Evolutionary conservation across 2,329 filamentous ascomycete genomes (phyloP).

Genomic region (Penicillium polonicum): DNA sequence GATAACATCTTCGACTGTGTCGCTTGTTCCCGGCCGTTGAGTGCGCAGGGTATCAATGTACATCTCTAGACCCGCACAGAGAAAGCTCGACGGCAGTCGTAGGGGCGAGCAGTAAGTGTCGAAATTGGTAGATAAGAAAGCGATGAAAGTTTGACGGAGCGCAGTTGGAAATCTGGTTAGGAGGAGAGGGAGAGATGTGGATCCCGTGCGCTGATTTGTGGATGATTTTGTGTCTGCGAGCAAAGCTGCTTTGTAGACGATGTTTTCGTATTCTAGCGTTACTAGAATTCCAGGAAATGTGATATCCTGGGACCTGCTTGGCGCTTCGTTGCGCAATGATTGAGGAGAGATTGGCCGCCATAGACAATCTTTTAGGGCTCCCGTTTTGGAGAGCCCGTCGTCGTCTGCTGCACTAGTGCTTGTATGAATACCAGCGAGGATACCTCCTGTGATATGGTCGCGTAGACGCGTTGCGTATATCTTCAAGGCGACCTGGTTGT

Average conservation of each 20-base stretch:
- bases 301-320: conserved; percentile 27
- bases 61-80: conserved; percentile 46
- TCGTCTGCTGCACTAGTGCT: conserved; percentile 32
- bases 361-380: conserved; percentile 48
- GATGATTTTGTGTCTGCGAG: conserved; percentile 38
- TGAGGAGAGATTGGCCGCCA: conserved; percentile 44
- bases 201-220: conserved; percentile 29
- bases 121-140: conserved; percentile 52
- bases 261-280: conserved; percentile 51
- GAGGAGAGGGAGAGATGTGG: conserved; percentile 52
- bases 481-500: conserved; percentile 39
- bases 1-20: conserved; percentile 32
- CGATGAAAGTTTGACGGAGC: conserved; percentile 49
- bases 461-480: conserved; percentile 50
- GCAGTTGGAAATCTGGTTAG: conserved; percentile 52
- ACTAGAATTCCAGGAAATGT: conserved; percentile 46
- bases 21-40: background rate
- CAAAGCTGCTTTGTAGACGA: conserved; percentile 52
- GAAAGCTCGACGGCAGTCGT: conserved; percentile 45
- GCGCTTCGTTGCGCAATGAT: conserved; percentile 28
- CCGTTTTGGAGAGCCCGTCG: conserved; percentile 46
- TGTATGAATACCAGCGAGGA: conserved; percentile 47
- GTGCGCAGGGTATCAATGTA: conserved; percentile 28
- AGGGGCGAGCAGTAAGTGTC: conserved; percentile 50
- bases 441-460: conserved; percentile 51